Percentiles rank a stretch among this genome's conserved stretches.
These are phyloP conservation scores for Daldinia sp. DNA, from an alignment of 2,329 filamentous ascomycete genomes.

Conservation along the genomic window DNA sequence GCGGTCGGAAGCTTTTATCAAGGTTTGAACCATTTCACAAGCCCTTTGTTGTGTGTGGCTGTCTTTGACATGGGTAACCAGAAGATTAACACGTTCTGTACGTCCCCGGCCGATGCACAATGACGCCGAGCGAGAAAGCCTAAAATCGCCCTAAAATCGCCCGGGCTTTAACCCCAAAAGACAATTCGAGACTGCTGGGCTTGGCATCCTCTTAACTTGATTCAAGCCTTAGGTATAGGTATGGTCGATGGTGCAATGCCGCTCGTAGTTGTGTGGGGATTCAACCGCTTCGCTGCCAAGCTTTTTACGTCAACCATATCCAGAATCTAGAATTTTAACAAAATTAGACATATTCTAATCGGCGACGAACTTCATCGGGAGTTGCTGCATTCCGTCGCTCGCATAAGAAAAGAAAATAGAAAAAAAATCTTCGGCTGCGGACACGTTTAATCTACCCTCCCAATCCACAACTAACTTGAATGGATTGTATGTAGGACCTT, in stretches of 20 bases:
- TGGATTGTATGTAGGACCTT: not conserved
- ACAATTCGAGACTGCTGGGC: too few relatives aligned
- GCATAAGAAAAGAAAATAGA: not conserved
- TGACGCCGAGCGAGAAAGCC: constrained; percentile 11
- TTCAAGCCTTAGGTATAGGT: not conserved
- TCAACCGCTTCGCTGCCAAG: not conserved
- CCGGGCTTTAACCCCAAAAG: too few relatives aligned
- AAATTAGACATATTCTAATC: not conserved
- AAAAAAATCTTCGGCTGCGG: not conserved
- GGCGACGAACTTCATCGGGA: not conserved
- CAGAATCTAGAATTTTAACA: not conserved
- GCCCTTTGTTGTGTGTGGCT: not conserved
- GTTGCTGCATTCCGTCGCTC: not conserved
- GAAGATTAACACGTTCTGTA: not conserved
- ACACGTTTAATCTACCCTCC: not conserved
- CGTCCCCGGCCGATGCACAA: constrained; percentile 4
- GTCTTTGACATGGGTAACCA: constrained; percentile 7
- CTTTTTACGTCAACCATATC: not conserved
- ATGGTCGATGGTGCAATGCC: not conserved
- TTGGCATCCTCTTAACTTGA: too few relatives aligned
- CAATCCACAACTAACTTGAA: not conserved
- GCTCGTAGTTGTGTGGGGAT: not conserved
- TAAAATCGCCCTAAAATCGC: not conserved
- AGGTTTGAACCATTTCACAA: constrained; percentile 6
- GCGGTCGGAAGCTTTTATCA: not conserved